Evolutionary conservation across 2,329 filamentous ascomycete species (phyloP), one percentile per base, ranked within the genome.

Genomic region (Lasiodiplodia citricola): DNA sequence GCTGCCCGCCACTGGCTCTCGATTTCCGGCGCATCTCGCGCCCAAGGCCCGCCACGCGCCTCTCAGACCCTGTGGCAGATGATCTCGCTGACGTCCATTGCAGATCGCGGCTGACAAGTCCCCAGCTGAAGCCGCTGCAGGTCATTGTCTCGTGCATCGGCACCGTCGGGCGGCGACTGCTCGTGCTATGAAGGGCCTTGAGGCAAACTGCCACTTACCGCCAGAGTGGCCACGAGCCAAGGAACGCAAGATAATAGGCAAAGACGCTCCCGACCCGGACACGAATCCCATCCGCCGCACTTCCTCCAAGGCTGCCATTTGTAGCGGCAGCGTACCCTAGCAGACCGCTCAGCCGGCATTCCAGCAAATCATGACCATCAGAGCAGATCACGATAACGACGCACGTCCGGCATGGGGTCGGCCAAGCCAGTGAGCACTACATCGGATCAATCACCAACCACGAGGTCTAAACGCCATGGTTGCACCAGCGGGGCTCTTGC

Each of bases 391-490:
- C 63, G 63, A 66, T 56, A 44, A 56, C 35, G 62, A 54, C 44
- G 63, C 63, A 47, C 63, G 35, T 66, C 51, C 31, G 51, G 37
- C 63, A 66, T 66, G 51, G 63, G 58, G 16, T 41, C 23, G 41
- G 23, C 5, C 37, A 44, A 44, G 58, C 58, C 58, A 62, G 60
- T 64, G 60, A 64, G 60, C 60, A 54, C 60, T 64, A 64, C 28
- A 50, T 64, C 60, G 60, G 60, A 64, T 64, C 60, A 64, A 64
- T 50, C 60, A 64, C 60, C 60, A 64, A 52, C 60, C 60, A 64
- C 60, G 60, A 52, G 41, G 58, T 16, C 41, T 11, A 51, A 28
- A 47, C 31, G 58, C 58, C 58, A 38, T 23, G 11, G 60, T 64
- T 11, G 47, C 60, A 64, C 60, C 21, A 28, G 56, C 56, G 13